Conservation (phyloP, 176 grass and related monocot genomes). For the Aegilops bicornis region DNA sequence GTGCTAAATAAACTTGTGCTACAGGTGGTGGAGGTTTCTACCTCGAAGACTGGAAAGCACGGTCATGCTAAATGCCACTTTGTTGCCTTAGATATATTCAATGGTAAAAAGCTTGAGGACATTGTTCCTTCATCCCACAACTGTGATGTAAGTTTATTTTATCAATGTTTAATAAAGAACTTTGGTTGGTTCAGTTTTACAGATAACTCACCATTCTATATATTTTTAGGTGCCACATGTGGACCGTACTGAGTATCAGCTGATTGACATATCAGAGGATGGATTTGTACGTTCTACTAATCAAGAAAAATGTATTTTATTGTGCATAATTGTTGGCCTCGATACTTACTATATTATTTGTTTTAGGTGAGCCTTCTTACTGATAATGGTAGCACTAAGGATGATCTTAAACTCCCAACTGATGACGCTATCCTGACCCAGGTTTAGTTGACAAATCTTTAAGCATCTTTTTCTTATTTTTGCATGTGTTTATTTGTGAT, state of each 20-base stretch:
- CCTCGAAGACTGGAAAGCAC: conserved; percentile 97
- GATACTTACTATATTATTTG: conserved; percentile 11
- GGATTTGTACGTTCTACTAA: conserved; percentile 69
- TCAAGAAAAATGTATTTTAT: background rate
- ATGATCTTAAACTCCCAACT: conserved; percentile 93
- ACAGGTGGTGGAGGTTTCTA: conserved; percentile 96
- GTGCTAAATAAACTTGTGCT: conserved; percentile 10
- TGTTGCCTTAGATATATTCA: conserved; percentile 93
- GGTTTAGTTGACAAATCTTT: conserved; percentile 43
- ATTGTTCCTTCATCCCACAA: conserved; percentile 97
- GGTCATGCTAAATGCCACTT: conserved; percentile 96
- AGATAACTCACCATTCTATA: background rate
- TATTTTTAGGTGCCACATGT: conserved; percentile 76
- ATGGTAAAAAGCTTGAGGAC: conserved; percentile 95
- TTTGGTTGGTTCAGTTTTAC: background rate
- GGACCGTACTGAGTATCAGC: conserved; percentile 85
- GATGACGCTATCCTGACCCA: conserved; percentile 62
- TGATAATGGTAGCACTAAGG: conserved; percentile 76
- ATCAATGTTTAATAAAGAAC: conserved; percentile 23
- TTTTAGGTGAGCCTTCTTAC: conserved; percentile 88
- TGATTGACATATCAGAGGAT: conserved; percentile 99
- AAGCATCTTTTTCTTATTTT: conserved; percentile 15
- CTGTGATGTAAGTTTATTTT: conserved; percentile 70
- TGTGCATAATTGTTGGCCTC: background rate
- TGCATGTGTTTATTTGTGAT: background rate